These are phyloP conservation scores for Pezicula carpinea DNA, from an alignment of 2,329 filamentous ascomycete species.

Conservation along the genomic window DNA sequence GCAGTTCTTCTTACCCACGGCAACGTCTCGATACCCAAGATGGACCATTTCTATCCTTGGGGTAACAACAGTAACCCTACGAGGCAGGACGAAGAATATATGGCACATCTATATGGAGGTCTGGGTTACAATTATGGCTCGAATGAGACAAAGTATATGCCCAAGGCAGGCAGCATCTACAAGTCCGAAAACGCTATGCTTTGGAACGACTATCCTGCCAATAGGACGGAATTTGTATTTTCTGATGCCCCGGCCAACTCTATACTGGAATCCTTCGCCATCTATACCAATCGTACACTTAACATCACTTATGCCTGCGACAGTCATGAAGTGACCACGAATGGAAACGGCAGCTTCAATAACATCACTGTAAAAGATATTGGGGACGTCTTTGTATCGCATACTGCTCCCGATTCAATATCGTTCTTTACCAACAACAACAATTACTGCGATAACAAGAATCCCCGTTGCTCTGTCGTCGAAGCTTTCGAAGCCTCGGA, in stretches of 20 bases:
- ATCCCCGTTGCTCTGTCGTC: conserved; percentile 23
- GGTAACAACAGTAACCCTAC: conserved; percentile 13
- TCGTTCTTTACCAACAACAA: conserved; percentile 32
- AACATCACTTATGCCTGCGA: conserved; percentile 26
- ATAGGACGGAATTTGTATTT: conserved; percentile 33
- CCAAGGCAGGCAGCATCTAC: conserved; percentile 23
- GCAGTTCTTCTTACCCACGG: conserved; percentile 30
- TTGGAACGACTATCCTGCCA: conserved; percentile 9
- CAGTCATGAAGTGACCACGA: conserved; percentile 26
- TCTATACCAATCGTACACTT: conserved; percentile 32
- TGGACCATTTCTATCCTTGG: conserved; percentile 31
- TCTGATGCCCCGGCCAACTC: conserved; percentile 24
- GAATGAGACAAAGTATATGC: conserved; percentile 17
- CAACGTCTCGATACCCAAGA: conserved; percentile 32
- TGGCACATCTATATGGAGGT: conserved; percentile 38
- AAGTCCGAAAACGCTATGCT: conserved; percentile 8
- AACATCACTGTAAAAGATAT: conserved; percentile 26
- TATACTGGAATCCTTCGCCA: conserved; percentile 18
- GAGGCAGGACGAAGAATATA: conserved; percentile 34
- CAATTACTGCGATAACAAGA: conserved; percentile 17
- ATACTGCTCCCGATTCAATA: conserved; percentile 29
- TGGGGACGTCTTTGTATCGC: conserved; percentile 16
- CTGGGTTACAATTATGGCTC: conserved; percentile 29
- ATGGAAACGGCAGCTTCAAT: conserved; percentile 26
- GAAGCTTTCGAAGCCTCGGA: conserved; percentile 34